A percentile compares a stretch with the other conserved stretches of the same genome.
Conservation (phyloP, 1,284 basidiomycete species). For the Bjerkandera adusta region DNA sequence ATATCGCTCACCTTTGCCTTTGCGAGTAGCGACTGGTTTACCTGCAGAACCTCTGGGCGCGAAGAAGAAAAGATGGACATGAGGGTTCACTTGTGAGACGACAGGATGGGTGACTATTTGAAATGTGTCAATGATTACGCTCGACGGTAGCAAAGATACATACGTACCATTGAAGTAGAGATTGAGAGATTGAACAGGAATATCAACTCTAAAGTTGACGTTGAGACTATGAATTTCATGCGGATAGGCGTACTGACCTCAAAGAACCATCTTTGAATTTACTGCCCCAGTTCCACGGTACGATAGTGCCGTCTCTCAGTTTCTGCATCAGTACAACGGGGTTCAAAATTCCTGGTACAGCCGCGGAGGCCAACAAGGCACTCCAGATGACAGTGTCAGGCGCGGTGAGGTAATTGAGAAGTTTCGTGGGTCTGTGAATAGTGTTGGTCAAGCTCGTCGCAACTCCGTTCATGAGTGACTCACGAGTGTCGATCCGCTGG, state of each 20-base stretch:
- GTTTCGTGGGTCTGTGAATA: conserved; percentile 77
- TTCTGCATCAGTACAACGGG: conserved; percentile 95
- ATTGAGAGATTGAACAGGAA: conserved; percentile 90
- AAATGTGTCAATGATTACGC: neutral
- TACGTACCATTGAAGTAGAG: conserved; percentile 85
- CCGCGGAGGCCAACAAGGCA: conserved; percentile 77
- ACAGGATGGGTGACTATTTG: conserved; percentile 87
- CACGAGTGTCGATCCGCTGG: conserved; percentile 92
- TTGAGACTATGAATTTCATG: too few relatives aligned
- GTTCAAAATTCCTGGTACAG: conserved; percentile 84
- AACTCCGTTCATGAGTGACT: conserved; percentile 28
- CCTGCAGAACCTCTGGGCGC: conserved; percentile 93
- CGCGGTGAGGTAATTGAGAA: conserved; percentile 94
- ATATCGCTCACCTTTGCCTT: conserved; percentile 77
- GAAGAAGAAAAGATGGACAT: conserved; percentile 98
- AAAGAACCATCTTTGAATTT: conserved; percentile 91
- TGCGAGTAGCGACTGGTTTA: conserved; percentile 88
- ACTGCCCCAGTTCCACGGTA: conserved; percentile 95
- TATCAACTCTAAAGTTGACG: conserved; percentile 68
- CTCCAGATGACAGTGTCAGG: conserved; percentile 86
- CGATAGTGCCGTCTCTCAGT: conserved; percentile 75
- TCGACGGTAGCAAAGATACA: conserved; percentile 7
- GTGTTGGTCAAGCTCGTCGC: conserved; percentile 11
- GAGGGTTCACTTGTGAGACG: conserved; percentile 96
- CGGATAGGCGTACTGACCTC: conserved; percentile 43